Evolutionary conservation across 192 early-diverging fungal genomes (phyloP).

Genomic region (Backusella circina): DNA sequence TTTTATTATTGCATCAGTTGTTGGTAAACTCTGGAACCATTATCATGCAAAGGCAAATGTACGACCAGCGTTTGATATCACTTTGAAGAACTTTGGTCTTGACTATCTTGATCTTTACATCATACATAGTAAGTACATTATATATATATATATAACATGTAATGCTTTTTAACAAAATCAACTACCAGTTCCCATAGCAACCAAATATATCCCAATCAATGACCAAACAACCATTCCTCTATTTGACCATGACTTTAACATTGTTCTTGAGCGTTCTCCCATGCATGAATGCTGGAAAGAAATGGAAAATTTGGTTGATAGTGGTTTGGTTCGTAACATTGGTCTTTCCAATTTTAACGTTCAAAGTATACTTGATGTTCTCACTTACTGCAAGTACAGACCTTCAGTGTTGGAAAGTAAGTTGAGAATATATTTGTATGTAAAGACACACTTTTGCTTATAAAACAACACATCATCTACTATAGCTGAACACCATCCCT

Average conservation of each 20-base stretch:
- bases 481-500: constrained; percentile 69
- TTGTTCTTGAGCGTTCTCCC: constrained; percentile 38
- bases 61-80: constrained; percentile 45
- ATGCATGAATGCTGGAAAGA: constrained; percentile 64
- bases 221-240: constrained; percentile 44
- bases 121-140: constrained; percentile 52
- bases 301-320: constrained; percentile 66
- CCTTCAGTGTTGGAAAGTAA: constrained; percentile 64
- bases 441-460: no score
- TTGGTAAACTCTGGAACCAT: constrained; percentile 59
- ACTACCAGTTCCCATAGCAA: constrained; percentile 39
- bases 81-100: constrained; percentile 47
- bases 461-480: no score
- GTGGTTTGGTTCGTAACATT: constrained; percentile 50
- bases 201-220: constrained; percentile 46
- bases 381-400: constrained; percentile 54
- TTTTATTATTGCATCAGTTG: constrained; percentile 5
- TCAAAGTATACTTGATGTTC: constrained; percentile 44
- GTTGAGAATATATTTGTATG: neutral
- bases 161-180: no score
- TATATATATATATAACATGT: no score
- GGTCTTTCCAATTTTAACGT: constrained; percentile 71
- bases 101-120: constrained; percentile 66
- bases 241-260: constrained; percentile 18
- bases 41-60: constrained; percentile 53